Base-by-base conservation (phyloP, 116 monocot species). In the Iris pallida region DNA sequence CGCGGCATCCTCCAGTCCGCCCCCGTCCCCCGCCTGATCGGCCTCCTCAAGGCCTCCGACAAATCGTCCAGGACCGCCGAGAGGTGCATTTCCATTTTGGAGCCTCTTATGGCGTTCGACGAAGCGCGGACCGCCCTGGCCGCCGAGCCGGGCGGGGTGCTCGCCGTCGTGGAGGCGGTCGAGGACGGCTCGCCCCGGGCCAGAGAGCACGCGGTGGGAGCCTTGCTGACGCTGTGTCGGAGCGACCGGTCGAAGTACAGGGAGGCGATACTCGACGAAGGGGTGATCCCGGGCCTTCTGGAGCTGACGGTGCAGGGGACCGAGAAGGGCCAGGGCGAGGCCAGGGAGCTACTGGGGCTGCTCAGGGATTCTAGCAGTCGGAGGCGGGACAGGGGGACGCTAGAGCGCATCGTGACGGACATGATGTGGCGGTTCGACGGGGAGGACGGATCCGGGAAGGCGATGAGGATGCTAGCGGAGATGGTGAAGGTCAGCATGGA, bases 401-500 rank as follows among this genome's bases (percentile, higher is more conserved):
- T 94, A 20, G 86, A 91, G 65, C 80, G 82, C 65, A 82, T 91
- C 14, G 88, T 90, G 7, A 72, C 75, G 18, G 83, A 78, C 56
- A 85, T 94, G 0, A 88, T 81, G 13, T 84, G 72, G 7, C 70
- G 75, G 40, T 87, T 94, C 18, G 88, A 83, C 5, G 78, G 85
- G 1, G 87, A 85, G 16, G 94, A 90, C 46, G 70, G 78, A 5
- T 75, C 78, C 0, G 91, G 78, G 49, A 91, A 91, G 74, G 95
- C 95, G 0, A 84, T 79, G 84, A 95, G 80, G 67, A 95, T 91
- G 84, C 70, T 95, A 45, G 86, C 91, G 5, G 95, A 95, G 68
- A 91, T 91, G 95, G 91, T 95, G 41, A 87, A 91, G 61, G 83
- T 91, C 30, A 91, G 95, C 82, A 88, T 95, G 95, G 86, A 90